These are phyloP conservation scores for Xerocomellus chrysenteron DNA, from an alignment of 768 basidiomycete species.

Conservation along the genomic window DNA sequence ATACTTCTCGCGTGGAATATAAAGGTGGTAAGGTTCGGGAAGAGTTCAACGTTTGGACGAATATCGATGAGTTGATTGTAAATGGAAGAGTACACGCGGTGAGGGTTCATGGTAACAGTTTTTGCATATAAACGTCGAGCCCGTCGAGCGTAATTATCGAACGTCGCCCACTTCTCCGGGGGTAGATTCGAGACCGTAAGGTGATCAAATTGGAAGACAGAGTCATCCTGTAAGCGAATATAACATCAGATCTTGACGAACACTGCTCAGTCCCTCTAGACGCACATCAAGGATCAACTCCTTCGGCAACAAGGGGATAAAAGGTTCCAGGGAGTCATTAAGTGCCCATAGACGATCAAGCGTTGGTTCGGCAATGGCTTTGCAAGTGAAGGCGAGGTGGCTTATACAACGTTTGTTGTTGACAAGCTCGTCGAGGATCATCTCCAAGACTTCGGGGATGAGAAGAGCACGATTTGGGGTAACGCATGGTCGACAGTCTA, in stretches of 20 bases:
- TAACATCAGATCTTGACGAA: constrained; percentile 7
- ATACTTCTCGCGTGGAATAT: constrained; percentile 17
- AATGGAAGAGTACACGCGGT: constrained; percentile 26
- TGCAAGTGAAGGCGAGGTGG: constrained; percentile 23
- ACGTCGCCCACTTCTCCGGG: constrained; percentile 16
- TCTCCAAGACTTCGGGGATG: constrained; percentile 23
- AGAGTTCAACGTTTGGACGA: constrained; percentile 26
- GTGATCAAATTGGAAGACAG: constrained; percentile 15
- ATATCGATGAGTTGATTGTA: constrained; percentile 23
- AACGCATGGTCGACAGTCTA: neutral
- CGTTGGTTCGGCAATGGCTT: constrained; percentile 14
- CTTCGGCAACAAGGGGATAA: constrained; percentile 19
- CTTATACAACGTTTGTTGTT: constrained; percentile 17
- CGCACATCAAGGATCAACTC: constrained; percentile 23
- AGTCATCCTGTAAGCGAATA: constrained; percentile 15
- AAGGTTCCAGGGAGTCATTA: constrained; percentile 26
- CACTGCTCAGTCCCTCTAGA: neutral
- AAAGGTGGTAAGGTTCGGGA: constrained; percentile 19
- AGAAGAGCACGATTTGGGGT: constrained; percentile 8
- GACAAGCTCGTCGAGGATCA: constrained; percentile 21
- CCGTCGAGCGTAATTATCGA: constrained; percentile 24
- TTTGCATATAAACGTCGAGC: constrained; percentile 24
- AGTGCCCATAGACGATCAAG: constrained; percentile 27
- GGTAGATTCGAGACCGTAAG: constrained; percentile 3
- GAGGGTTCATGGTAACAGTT: constrained; percentile 27